These are phyloP conservation scores for Anethum foeniculum DNA, from an alignment of 140 eudicot species.

Conservation along the genomic window DNA sequence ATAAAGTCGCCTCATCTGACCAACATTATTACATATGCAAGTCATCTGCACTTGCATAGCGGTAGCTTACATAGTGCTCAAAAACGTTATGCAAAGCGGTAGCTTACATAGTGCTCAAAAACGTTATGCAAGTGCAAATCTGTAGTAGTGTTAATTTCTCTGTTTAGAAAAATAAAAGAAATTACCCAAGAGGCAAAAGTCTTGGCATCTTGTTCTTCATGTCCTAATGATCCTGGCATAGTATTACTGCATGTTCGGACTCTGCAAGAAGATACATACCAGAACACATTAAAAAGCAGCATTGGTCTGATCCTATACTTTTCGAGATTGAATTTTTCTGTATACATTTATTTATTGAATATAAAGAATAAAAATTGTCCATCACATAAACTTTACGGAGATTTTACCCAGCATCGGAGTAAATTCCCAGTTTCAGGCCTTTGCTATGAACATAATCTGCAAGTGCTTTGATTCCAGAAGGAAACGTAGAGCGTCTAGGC, in stretches of 20 bases:
- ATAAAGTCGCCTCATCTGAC: neutral
- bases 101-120: too few species aligned
- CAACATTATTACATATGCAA: neutral
- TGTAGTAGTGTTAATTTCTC: too few species aligned
- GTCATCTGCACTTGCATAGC: too few species aligned
- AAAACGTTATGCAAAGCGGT: too few species aligned
- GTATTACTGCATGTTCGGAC: conserved; percentile 41
- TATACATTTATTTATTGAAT: neutral
- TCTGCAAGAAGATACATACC: conserved; percentile 20
- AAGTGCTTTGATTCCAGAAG: conserved; percentile 58
- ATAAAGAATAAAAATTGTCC: neutral
- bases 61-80: too few species aligned
- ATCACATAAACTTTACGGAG: neutral
- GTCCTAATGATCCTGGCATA: conserved; percentile 59
- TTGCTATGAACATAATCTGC: conserved; percentile 61
- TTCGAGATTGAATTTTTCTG: neutral
- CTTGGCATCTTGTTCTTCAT: conserved; percentile 63
- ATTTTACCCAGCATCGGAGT: conserved; percentile 56
- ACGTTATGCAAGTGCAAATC: too few species aligned
- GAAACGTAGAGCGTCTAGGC: conserved; percentile 43
- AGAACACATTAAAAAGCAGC: neutral
- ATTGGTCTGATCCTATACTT: too few species aligned
- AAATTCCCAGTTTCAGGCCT: conserved; percentile 57
- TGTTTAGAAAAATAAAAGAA: neutral
- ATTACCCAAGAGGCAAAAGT: conserved; percentile 76